phyloP scores from a whole-genome alignment of 345 rosid genomes.

The Euclidium syriacum region DNA sequence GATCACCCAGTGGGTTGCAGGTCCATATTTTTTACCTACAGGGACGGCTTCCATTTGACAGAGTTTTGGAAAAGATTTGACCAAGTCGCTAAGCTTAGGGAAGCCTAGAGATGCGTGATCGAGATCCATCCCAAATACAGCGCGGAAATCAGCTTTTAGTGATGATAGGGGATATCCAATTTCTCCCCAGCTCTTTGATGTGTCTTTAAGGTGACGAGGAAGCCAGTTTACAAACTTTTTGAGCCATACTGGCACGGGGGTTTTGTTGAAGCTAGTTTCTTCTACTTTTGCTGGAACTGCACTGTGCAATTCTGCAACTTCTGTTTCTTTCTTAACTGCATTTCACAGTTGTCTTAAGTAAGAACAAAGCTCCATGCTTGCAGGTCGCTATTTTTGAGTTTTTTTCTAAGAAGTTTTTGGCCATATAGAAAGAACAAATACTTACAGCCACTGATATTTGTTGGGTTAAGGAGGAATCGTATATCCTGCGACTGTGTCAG shows the following conservation, averaged over 20 bases:
- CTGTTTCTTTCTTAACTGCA: slow-evolving; percentile 50
- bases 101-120: slow-evolving; percentile 75
- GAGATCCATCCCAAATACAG: slow-evolving; percentile 52
- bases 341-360: slow-evolving; percentile 10
- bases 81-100: slow-evolving; percentile 68
- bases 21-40: slow-evolving; percentile 29
- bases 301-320: slow-evolving; percentile 29
- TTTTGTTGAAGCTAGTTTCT: slow-evolving; percentile 15
- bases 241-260: slow-evolving; percentile 49
- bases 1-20: slow-evolving; percentile 68
- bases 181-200: slow-evolving; percentile 27
- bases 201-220: slow-evolving; percentile 42
- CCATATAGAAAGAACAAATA: slow-evolving; percentile 8
- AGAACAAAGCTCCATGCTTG: slow-evolving; percentile 16
- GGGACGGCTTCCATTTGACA: slow-evolving; percentile 42
- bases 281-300: slow-evolving; percentile 29
- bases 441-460: slow-evolving; percentile 63
- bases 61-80: slow-evolving; percentile 51
- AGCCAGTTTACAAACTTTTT: slow-evolving; percentile 62
- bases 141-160: slow-evolving; percentile 69
- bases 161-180: slow-evolving; percentile 72
- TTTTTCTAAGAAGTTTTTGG: background rate
- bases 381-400: background rate
- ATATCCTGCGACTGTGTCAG: slow-evolving; percentile 78
- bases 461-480: slow-evolving; percentile 63